Conservation (phyloP, 208 protist species). For the Blastocrithidia nonstop region DNA sequence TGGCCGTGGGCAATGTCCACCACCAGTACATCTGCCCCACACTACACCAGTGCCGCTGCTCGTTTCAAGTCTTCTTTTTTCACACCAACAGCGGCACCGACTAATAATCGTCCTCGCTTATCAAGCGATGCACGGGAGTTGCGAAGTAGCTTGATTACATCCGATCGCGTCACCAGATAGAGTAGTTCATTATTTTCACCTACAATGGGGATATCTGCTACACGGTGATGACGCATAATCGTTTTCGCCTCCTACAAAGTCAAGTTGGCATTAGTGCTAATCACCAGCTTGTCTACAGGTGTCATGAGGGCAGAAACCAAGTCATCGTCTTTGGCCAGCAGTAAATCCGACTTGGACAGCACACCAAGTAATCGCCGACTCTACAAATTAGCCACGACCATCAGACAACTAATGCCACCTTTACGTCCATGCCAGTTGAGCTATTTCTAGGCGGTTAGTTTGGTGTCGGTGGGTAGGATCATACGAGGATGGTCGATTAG, state of each 20-base stretch:
- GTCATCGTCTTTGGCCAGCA: conserved; percentile 29
- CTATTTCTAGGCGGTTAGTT: conserved; percentile 27
- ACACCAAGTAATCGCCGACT: conserved; percentile 43
- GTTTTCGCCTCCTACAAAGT: conserved; percentile 46
- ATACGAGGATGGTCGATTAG: conserved; percentile 76
- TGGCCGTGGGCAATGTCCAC: conserved; percentile 88
- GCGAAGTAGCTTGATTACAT: conserved; percentile 64
- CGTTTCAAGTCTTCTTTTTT: conserved; percentile 60
- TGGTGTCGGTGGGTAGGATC: conserved; percentile 42
- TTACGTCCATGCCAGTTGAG: conserved; percentile 64
- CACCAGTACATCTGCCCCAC: conserved; percentile 70
- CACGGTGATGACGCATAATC: conserved; percentile 42
- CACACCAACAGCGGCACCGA: conserved; percentile 75
- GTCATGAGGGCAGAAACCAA: conserved; percentile 49
- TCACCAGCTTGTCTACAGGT: conserved; percentile 27
- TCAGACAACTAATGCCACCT: conserved; percentile 57
- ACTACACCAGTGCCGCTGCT: conserved; percentile 43
- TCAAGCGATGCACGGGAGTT: conserved; percentile 66
- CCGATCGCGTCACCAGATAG: conserved; percentile 66
- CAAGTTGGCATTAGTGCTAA: conserved; percentile 33
- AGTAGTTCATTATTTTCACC: conserved; percentile 32
- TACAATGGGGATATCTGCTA: conserved; percentile 54
- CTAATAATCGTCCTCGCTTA: conserved; percentile 48
- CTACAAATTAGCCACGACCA: conserved; percentile 45
- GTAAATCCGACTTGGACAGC: conserved; percentile 44